Percentiles rank a stretch among this genome's conserved stretches.
Conservation (phyloP, 768 basidiomycete genomes). For the Lyophyllum decastes region DNA sequence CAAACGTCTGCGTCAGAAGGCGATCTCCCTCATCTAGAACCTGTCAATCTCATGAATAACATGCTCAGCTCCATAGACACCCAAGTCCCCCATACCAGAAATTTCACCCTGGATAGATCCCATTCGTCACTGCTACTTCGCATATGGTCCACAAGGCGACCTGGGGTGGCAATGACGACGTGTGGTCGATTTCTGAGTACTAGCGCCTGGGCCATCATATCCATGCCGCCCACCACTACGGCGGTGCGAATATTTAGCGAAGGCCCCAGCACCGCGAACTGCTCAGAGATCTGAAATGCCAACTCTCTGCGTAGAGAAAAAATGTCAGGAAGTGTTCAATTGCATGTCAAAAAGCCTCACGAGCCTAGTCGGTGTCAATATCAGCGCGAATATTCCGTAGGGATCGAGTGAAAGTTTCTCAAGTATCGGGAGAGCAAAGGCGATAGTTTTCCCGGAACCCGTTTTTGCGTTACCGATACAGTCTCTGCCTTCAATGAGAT, state of each 20-base stretch:
- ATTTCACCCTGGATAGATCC: constrained; percentile 83
- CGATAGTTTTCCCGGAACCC: constrained; percentile 96
- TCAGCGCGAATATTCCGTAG: constrained; percentile 90
- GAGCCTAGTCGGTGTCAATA: constrained; percentile 94
- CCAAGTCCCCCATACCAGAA: constrained; percentile 57
- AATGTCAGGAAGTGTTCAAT: not conserved
- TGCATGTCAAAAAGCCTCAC: constrained; percentile 15
- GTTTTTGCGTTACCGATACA: constrained; percentile 99
- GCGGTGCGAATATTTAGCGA: constrained; percentile 81
- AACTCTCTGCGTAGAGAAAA: constrained; percentile 68
- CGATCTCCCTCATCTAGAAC: constrained; percentile 97
- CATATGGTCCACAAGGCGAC: constrained; percentile 89
- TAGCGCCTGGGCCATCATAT: constrained; percentile 92
- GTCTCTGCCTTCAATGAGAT: constrained; percentile 71
- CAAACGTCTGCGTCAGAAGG: constrained; percentile 85
- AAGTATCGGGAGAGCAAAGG: constrained; percentile 94
- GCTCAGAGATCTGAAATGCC: constrained; percentile 96
- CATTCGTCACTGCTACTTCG: constrained; percentile 77
- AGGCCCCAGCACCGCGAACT: constrained; percentile 88
- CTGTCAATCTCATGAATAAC: constrained; percentile 37
- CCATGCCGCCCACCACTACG: constrained; percentile 97
- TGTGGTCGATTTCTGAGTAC: constrained; percentile 87
- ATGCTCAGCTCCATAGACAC: not conserved
- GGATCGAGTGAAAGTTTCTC: constrained; percentile 88
- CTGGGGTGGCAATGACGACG: constrained; percentile 94